Conservation (phyloP, 179 eudicot genomes). For the Silene noctiflora region DNA sequence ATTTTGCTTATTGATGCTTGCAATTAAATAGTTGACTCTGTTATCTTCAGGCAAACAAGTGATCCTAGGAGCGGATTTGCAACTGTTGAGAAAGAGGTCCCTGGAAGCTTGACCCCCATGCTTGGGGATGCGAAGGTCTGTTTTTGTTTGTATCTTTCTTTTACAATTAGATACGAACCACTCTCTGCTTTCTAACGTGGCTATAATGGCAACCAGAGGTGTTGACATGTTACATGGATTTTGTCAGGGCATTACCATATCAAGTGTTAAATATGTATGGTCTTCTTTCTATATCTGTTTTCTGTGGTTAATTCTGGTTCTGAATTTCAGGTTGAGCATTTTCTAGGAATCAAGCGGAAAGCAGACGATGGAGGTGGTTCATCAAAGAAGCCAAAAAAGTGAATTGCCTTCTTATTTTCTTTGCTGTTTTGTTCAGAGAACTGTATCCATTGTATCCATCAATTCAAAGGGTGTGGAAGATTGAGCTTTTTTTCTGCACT, state of each 20-base stretch:
- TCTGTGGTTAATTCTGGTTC: neutral
- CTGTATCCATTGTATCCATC: neutral
- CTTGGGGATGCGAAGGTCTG: constrained; percentile 94
- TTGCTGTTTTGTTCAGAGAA: neutral
- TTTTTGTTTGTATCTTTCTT: constrained; percentile 15
- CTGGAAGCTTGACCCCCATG: constrained; percentile 96
- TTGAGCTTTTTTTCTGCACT: neutral
- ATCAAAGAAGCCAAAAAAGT: constrained; percentile 62
- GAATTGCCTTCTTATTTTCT: neutral
- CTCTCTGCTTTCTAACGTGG: neutral
- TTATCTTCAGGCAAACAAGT: constrained; percentile 73
- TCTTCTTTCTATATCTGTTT: neutral
- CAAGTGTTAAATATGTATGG: neutral
- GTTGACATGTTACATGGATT: neutral
- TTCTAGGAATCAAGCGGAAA: constrained; percentile 87
- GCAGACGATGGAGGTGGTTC: constrained; percentile 46
- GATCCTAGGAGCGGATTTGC: constrained; percentile 95
- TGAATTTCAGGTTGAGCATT: constrained; percentile 76
- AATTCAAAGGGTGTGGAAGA: neutral
- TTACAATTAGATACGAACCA: neutral
- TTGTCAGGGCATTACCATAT: neutral
- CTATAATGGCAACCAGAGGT: neutral
- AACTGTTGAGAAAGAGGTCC: constrained; percentile 83
- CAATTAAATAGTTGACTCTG: constrained; percentile 7
- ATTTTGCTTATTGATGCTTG: constrained; percentile 11